Evolutionary conservation across 2,329 filamentous ascomycete species (phyloP), one percentile per base, ranked within the genome.

Genomic region (Lecanicillium sp.): DNA sequence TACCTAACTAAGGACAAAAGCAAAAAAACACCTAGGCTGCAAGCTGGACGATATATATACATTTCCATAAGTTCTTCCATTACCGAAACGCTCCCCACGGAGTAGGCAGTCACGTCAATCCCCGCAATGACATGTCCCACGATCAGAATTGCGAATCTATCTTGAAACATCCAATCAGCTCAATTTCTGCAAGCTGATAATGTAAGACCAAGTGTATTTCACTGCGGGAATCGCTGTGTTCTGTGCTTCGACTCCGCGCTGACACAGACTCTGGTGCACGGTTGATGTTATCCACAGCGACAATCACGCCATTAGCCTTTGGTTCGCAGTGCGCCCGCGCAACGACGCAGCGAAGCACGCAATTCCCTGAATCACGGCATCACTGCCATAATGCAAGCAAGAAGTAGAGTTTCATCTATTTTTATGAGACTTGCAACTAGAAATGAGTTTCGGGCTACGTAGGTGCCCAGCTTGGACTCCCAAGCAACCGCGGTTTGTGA

Each of bases 261-360:
- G 29, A 30, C 11, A 30, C 13, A 29, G 27, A 17, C 16, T 16
- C 19, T 28, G 34, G 30, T 29, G 33, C 29, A n/a, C 35, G 29
- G n/a, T 41, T 41, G 39, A 41, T 41, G 39, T 17, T 41, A 41
- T 41, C 34, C 34, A 6, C 4, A 7, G 39, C 35, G 22, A 29
- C 33, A 33, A 41, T 41, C 39, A 41, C 39, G 39, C 22, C 33
- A 41, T 41, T 25, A 37, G 34, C 29, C 39, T 19, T 13, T 25
- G 22, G 22, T 25, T 6, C 7, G 22, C 22, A 25, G 22, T 25
- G 22, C 22, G 11, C 22, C 22, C 22, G 22, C 22, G 7, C 22
- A 6, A 11, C 6, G 22, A 11, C 22, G 11, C 22, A 25, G 22
- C 22, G 7, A 25, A 25, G 22, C 22, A 25, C 22, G 22, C 22